These are phyloP conservation scores for Hericium coralloides DNA, from an alignment of 768 basidiomycete genomes.

Conservation along the genomic window DNA sequence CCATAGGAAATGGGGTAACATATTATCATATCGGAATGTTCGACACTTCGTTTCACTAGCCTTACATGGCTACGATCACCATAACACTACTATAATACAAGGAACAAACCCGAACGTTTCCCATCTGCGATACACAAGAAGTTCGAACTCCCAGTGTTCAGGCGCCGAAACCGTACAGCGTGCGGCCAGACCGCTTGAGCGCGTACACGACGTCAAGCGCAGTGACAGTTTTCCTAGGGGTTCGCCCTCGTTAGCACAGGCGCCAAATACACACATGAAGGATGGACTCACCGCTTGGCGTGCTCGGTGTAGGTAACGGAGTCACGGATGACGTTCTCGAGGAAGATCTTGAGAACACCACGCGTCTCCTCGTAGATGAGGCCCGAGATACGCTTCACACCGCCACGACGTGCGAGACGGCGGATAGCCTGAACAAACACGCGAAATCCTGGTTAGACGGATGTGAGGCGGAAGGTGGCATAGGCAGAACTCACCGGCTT, in stretches of 20 bases:
- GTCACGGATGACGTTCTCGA: constrained; percentile 72
- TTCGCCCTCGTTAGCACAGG: constrained; percentile 12
- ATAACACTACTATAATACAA: no score
- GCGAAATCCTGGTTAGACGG: constrained; percentile 13
- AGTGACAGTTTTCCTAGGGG: constrained; percentile 40
- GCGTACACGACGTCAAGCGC: constrained; percentile 43
- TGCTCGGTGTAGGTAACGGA: constrained; percentile 67
- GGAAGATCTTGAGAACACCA: constrained; percentile 92
- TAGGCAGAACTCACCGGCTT: constrained; percentile 25
- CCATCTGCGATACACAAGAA: neutral
- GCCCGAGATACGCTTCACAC: constrained; percentile 94
- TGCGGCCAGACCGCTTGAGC: constrained; percentile 40
- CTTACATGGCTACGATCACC: no score
- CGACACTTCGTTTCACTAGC: neutral
- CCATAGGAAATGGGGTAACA: no score
- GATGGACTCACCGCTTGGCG: constrained; percentile 40
- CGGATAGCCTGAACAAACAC: constrained; percentile 63
- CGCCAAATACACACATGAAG: neutral
- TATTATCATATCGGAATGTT: neutral
- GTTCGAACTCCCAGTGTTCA: constrained; percentile 8
- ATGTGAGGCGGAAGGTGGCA: constrained; percentile 1
- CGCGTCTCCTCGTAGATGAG: constrained; percentile 95
- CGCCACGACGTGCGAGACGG: constrained; percentile 94
- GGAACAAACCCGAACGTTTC: no score
- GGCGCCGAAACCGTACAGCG: constrained; percentile 50